These are phyloP conservation scores for Gaertneriomyces sp. DNA, from an alignment of 192 early-diverging fungal species.

Conservation along the genomic window DNA sequence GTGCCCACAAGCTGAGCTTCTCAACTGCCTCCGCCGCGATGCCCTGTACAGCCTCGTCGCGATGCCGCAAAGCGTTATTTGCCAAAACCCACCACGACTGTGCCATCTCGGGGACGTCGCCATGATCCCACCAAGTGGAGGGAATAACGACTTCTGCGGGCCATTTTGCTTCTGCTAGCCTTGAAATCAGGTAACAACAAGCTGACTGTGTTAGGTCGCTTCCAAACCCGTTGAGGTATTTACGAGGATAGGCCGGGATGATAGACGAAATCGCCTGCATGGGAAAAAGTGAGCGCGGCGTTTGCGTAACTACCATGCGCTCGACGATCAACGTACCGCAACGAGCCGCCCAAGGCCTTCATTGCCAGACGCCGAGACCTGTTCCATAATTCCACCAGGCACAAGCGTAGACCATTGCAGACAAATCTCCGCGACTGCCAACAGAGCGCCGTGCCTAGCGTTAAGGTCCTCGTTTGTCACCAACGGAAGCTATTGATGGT, in stretches of 20 bases:
- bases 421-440: conserved; percentile 59
- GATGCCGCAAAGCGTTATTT: conserved; percentile 52
- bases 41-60: conserved; percentile 63
- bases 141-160: conserved; percentile 24
- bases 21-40: conserved; percentile 23
- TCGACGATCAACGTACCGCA: too few species aligned
- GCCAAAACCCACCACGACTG: conserved; percentile 53
- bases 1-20: neutral
- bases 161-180: conserved; percentile 44
- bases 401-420: conserved; percentile 36
- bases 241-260: conserved; percentile 28
- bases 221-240: conserved; percentile 56
- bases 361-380: too few species aligned
- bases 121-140: neutral
- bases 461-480: conserved; percentile 44
- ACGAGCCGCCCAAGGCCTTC: too few species aligned
- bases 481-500: conserved; percentile 40
- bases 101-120: neutral
- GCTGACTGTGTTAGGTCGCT: conserved; percentile 50
- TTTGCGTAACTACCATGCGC: too few species aligned
- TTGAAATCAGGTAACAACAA: conserved; percentile 44
- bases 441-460: conserved; percentile 58
- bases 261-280: conserved; percentile 31
- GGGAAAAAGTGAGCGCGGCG: too few species aligned
- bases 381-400: neutral